These are phyloP conservation scores for Arthrinium phaeospermum DNA, from an alignment of 2,329 filamentous ascomycete genomes.

Conservation along the genomic window DNA sequence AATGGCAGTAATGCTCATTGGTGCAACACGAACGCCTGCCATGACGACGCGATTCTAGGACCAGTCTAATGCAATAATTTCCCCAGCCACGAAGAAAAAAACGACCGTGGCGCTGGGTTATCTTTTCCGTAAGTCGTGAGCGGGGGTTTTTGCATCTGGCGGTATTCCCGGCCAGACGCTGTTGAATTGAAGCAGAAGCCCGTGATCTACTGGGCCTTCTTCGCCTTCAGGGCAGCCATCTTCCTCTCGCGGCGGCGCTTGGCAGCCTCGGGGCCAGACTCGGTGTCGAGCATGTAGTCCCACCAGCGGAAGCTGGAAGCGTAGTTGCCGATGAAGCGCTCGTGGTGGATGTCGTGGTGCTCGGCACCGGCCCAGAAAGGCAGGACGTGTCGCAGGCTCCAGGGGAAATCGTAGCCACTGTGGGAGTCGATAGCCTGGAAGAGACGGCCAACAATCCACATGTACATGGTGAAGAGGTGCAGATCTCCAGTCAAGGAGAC, in stretches of 20 bases:
- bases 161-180: background rate
- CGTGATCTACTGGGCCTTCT: slow-evolving; percentile 68
- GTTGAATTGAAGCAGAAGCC: background rate
- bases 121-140: slow-evolving; percentile 8
- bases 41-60: background rate
- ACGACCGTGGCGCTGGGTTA: background rate
- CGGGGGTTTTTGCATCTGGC: background rate
- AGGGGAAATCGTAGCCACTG: slow-evolving; percentile 98
- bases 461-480: slow-evolving; percentile 96
- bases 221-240: slow-evolving; percentile 66
- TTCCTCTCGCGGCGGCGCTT: slow-evolving; percentile 84
- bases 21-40: background rate
- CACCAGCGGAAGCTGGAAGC: slow-evolving; percentile 98
- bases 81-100: background rate
- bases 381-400: slow-evolving; percentile 92
- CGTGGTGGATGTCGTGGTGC: slow-evolving; percentile 96
- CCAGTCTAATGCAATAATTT: slow-evolving; percentile 2
- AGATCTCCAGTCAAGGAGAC: slow-evolving; percentile 83
- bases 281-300: slow-evolving; percentile 93
- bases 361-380: slow-evolving; percentile 98
- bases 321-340: slow-evolving; percentile 99
- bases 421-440: slow-evolving; percentile 99
- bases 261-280: slow-evolving; percentile 85
- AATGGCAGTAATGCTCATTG: background rate
- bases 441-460: slow-evolving; percentile 90